Percentiles rank a stretch among this genome's conserved stretches.
phyloP scores from a whole-genome alignment of 2,329 filamentous ascomycete genomes.

The Pseudogymnoascus sp. region DNA sequence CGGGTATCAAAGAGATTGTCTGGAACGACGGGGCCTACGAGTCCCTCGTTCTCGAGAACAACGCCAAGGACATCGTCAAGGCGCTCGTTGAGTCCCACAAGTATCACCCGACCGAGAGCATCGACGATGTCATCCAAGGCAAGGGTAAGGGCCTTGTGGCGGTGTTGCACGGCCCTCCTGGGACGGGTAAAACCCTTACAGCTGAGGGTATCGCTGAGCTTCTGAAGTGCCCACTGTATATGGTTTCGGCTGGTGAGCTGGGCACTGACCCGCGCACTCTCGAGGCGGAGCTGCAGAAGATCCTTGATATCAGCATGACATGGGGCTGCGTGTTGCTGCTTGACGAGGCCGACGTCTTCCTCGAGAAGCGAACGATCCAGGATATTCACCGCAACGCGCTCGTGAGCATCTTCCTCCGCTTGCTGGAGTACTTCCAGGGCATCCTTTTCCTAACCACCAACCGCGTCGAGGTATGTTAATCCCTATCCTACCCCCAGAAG shows the following conservation, averaged over 20 bases:
- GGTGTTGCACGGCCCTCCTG: slow-evolving; percentile 78
- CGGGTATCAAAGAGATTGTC: slow-evolving; percentile 69
- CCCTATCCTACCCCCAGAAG: neutral
- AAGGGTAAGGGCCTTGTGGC: slow-evolving; percentile 80
- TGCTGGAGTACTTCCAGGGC: slow-evolving; percentile 87
- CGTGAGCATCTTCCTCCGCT: slow-evolving; percentile 78
- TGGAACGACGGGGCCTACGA: slow-evolving; percentile 83
- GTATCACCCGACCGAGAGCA: slow-evolving; percentile 71
- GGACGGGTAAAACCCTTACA: slow-evolving; percentile 83
- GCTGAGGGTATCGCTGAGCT: slow-evolving; percentile 81
- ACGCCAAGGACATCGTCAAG: slow-evolving; percentile 62
- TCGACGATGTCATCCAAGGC: slow-evolving; percentile 75
- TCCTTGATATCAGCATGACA: slow-evolving; percentile 76
- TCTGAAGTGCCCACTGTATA: slow-evolving; percentile 74
- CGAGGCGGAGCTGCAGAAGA: slow-evolving; percentile 72
- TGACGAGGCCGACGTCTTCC: slow-evolving; percentile 79
- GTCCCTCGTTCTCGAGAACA: slow-evolving; percentile 64
- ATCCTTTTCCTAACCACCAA: slow-evolving; percentile 89
- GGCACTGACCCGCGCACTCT: slow-evolving; percentile 69
- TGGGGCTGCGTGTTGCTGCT: slow-evolving; percentile 83
- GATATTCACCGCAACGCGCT: slow-evolving; percentile 81
- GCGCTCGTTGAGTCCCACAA: slow-evolving; percentile 80
- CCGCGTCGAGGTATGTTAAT: slow-evolving; percentile 55
- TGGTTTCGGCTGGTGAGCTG: slow-evolving; percentile 74
- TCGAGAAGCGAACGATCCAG: slow-evolving; percentile 75